These are phyloP conservation scores for Picochlorum sp. DNA, from an alignment of 139 green algal genomes.

Conservation along the genomic window DNA sequence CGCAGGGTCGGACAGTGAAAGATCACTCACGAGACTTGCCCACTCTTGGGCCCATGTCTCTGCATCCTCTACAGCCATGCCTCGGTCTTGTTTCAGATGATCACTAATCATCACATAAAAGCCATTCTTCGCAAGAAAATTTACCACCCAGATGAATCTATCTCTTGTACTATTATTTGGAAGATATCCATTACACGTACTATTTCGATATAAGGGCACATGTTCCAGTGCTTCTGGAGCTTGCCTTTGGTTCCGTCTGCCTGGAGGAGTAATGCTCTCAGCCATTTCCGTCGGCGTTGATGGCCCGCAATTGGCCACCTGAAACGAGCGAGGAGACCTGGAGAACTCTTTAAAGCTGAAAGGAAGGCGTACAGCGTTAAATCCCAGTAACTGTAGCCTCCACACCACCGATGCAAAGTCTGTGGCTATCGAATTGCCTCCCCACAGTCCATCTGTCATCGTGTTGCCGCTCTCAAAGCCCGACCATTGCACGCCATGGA, in stretches of 20 bases:
- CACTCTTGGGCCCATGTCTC: no score
- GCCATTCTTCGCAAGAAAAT: no score
- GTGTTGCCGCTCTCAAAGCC: slow-evolving; percentile 10
- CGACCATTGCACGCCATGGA: slow-evolving; percentile 1
- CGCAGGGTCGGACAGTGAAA: no score
- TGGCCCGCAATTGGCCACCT: not conserved
- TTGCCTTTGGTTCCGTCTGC: not conserved
- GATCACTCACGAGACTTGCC: no score
- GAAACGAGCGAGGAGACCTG: not conserved
- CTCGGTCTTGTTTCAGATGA: no score
- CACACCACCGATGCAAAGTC: slow-evolving; percentile 37
- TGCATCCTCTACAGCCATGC: no score
- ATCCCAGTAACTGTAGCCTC: slow-evolving; percentile 43
- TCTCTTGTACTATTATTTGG: no score
- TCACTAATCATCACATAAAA: no score
- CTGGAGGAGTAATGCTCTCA: not conserved
- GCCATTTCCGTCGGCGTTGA: not conserved
- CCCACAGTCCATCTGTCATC: slow-evolving; percentile 3
- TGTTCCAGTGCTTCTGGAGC: not conserved
- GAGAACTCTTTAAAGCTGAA: slow-evolving; percentile 28
- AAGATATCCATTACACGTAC: no score
- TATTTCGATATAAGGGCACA: no score
- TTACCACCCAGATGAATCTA: no score
- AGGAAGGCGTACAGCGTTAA: slow-evolving; percentile 41
- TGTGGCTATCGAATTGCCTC: slow-evolving; percentile 1